phyloP scores from a whole-genome alignment of 331 rosid species.

The Cydonia oblonga region DNA sequence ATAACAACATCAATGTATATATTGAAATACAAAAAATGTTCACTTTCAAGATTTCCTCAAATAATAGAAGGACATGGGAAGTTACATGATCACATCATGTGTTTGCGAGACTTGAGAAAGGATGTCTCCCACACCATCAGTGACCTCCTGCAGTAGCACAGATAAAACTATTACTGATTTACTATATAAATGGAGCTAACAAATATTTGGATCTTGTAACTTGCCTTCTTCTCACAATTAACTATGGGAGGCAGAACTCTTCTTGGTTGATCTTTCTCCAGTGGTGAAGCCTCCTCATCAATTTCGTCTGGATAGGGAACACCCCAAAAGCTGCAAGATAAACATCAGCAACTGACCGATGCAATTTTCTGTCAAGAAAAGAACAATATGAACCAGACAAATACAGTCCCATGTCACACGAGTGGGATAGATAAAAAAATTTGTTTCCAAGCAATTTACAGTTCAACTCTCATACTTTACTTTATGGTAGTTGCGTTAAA shows the following conservation, averaged over 20 bases:
- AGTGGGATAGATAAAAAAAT: neutral
- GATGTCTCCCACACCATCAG: constrained; percentile 32
- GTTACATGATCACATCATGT: constrained; percentile 44
- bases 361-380: neutral
- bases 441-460: neutral
- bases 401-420: neutral
- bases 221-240: constrained; percentile 43
- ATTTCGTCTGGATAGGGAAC: constrained; percentile 19
- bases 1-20: neutral
- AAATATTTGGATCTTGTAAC: neutral
- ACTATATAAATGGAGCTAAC: neutral
- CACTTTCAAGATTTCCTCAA: neutral
- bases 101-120: constrained; percentile 44
- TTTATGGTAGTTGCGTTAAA: neutral
- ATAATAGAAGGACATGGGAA: neutral
- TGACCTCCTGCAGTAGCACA: constrained; percentile 21
- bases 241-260: constrained; percentile 19
- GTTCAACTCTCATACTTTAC: neutral
- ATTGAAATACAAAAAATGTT: neutral
- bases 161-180: constrained; percentile 4
- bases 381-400: neutral
- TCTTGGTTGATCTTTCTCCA: constrained; percentile 20
- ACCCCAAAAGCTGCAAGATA: constrained; percentile 27
- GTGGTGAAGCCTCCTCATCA: constrained; percentile 22
- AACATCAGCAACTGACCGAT: neutral